A percentile compares a stretch with the other conserved stretches of the same genome.
phyloP scores from a whole-genome alignment of 2,329 filamentous ascomycete genomes.

The Trichoderma sp. region DNA sequence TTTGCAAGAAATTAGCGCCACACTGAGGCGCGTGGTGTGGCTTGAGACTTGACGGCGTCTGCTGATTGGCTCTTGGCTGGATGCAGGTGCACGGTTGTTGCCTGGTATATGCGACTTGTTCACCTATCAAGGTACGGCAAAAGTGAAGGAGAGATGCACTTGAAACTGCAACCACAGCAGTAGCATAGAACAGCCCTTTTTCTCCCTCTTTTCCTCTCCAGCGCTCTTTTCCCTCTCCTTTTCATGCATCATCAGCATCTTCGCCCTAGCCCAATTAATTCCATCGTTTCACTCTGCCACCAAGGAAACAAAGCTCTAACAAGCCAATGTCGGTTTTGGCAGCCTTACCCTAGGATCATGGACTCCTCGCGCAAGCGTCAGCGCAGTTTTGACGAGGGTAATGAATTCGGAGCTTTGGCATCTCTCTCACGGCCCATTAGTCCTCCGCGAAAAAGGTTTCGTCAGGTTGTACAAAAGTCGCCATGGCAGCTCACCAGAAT shows the following conservation, averaged over 20 bases:
- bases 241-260: background rate
- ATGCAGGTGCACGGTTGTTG: background rate
- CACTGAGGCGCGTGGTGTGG: conserved; percentile 17
- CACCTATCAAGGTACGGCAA: background rate
- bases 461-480: conserved; percentile 44
- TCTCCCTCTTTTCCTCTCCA: background rate
- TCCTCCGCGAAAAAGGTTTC: conserved; percentile 42
- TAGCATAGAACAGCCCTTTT: background rate
- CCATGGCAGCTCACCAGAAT: conserved; percentile 73
- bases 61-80: background rate
- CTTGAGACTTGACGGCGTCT: conserved; percentile 2
- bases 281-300: background rate
- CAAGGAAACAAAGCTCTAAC: background rate
- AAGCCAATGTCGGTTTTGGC: background rate
- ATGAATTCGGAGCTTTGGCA: conserved; percentile 19
- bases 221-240: background rate
- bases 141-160: background rate
- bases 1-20: conserved; percentile 13
- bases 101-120: background rate
- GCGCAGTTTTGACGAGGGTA: conserved; percentile 22
- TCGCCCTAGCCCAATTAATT: background rate
- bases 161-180: background rate
- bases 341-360: conserved; percentile 27
- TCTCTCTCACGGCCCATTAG: conserved; percentile 45
- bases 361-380: conserved; percentile 34